These are phyloP conservation scores for Neoscytalidium dimidiatum DNA, from an alignment of 2,329 filamentous ascomycete species.

Conservation along the genomic window DNA sequence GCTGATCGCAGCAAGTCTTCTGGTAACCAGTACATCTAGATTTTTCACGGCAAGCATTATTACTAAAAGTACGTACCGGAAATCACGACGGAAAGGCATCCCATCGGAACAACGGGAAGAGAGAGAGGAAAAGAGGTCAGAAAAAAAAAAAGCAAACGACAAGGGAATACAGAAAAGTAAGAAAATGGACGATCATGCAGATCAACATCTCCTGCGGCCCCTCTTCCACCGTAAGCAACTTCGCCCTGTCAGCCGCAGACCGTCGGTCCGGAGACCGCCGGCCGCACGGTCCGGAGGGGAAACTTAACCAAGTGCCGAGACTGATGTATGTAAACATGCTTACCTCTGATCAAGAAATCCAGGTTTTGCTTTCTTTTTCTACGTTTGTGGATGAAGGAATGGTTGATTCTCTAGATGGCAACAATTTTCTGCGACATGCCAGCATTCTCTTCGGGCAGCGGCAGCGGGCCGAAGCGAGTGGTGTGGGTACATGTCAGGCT, in stretches of 20 bases:
- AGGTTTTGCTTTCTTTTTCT: background rate
- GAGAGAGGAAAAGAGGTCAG: background rate
- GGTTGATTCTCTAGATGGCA: background rate
- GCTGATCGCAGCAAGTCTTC: too few relatives aligned
- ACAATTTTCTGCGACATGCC: background rate
- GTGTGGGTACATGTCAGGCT: background rate
- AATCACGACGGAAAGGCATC: too few relatives aligned
- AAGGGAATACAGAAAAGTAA: background rate
- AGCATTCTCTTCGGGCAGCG: background rate
- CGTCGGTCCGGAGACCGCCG: conserved; percentile 11
- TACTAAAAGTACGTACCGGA: background rate
- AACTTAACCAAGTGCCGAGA: background rate
- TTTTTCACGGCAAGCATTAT: background rate
- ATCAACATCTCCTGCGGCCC: background rate
- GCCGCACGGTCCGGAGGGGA: conserved; percentile 2
- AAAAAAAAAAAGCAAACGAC: background rate
- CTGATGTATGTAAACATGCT: background rate
- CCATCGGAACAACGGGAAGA: background rate
- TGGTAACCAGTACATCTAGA: too few relatives aligned
- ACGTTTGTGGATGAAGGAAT: background rate
- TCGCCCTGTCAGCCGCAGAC: conserved; percentile 1
- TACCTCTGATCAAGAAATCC: too few relatives aligned
- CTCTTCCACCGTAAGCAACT: background rate
- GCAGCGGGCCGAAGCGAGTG: background rate
- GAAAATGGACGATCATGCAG: background rate